Conservation (phyloP, 768 basidiomycete species). For the Hemileccinum rubropunctum region DNA sequence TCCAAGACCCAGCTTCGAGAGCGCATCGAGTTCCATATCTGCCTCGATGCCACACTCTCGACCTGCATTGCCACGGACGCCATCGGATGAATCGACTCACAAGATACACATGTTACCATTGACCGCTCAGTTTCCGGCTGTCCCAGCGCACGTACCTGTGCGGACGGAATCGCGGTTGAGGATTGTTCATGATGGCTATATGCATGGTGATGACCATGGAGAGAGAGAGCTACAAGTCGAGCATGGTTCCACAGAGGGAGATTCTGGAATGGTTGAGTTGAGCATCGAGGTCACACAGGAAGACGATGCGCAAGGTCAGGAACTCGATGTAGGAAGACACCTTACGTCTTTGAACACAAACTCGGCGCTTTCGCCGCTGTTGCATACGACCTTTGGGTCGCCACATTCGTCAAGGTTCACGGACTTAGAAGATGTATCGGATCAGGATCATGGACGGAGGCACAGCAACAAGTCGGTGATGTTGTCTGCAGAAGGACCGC, state of each 20-base stretch:
- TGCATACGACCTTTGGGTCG: constrained; percentile 43
- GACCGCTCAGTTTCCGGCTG: constrained; percentile 31
- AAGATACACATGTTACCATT: constrained; percentile 19
- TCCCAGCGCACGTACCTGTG: constrained; percentile 28
- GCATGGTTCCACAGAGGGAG: constrained; percentile 20
- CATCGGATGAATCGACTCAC: constrained; percentile 24
- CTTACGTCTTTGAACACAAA: constrained; percentile 5
- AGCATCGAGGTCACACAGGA: constrained; percentile 14
- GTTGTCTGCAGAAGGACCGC: constrained; percentile 15
- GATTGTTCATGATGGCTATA: constrained; percentile 26
- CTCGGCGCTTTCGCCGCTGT: constrained; percentile 32
- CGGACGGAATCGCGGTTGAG: constrained; percentile 32
- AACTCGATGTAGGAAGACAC: constrained; percentile 3
- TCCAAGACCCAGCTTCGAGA: constrained; percentile 27
- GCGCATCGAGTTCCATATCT: constrained; percentile 17
- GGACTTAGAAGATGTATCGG: constrained; percentile 28
- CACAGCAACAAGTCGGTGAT: constrained; percentile 14
- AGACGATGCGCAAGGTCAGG: constrained; percentile 9
- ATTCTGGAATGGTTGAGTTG: background rate
- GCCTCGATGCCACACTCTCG: constrained; percentile 15
- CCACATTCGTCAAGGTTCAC: constrained; percentile 33
- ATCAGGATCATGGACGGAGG: constrained; percentile 19
- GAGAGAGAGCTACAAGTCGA: constrained; percentile 16
- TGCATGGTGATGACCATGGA: constrained; percentile 18
- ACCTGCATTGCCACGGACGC: constrained; percentile 19